Percentiles rank a stretch among this genome's conserved stretches.
These are phyloP conservation scores for Globisporangium viniferum DNA, from an alignment of 352 stramenopile genomes.

Conservation along the genomic window DNA sequence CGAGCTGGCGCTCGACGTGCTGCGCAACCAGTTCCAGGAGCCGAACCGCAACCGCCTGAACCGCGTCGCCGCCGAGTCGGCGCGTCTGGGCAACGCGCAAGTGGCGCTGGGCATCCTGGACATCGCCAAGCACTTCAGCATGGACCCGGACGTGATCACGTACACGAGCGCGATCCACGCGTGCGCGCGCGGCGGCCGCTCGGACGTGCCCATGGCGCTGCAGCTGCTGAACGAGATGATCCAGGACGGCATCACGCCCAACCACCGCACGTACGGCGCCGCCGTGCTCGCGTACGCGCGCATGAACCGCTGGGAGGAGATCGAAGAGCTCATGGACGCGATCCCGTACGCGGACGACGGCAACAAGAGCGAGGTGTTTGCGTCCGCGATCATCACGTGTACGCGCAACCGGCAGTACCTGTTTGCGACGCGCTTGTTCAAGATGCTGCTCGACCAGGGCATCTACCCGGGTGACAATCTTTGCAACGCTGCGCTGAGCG, in stretches of 20 bases:
- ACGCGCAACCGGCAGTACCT: slow-evolving; percentile 65
- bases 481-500: slow-evolving; percentile 65
- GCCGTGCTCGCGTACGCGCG: slow-evolving; percentile 66
- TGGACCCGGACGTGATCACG: slow-evolving; percentile 63
- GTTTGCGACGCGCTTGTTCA: slow-evolving; percentile 57
- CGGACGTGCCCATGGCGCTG: slow-evolving; percentile 51
- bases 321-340: slow-evolving; percentile 53
- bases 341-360: slow-evolving; percentile 55
- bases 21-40: slow-evolving; percentile 57
- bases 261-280: slow-evolving; percentile 74
- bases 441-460: slow-evolving; percentile 60
- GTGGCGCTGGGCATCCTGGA: slow-evolving; percentile 71
- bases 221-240: slow-evolving; percentile 81
- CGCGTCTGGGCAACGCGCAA: slow-evolving; percentile 56
- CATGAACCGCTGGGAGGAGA: slow-evolving; percentile 66
- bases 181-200: slow-evolving; percentile 52
- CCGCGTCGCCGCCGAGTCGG: slow-evolving; percentile 63
- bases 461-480: slow-evolving; percentile 71
- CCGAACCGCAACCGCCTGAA: slow-evolving; percentile 53
- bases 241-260: slow-evolving; percentile 44
- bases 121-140: slow-evolving; percentile 64
- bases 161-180: slow-evolving; percentile 83
- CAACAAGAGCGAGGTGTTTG: slow-evolving; percentile 65
- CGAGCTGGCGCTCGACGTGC: slow-evolving; percentile 48
- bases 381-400: slow-evolving; percentile 74